phyloP scores from a whole-genome alignment of 306 rosid genomes.

The Abrus pulchellus region DNA sequence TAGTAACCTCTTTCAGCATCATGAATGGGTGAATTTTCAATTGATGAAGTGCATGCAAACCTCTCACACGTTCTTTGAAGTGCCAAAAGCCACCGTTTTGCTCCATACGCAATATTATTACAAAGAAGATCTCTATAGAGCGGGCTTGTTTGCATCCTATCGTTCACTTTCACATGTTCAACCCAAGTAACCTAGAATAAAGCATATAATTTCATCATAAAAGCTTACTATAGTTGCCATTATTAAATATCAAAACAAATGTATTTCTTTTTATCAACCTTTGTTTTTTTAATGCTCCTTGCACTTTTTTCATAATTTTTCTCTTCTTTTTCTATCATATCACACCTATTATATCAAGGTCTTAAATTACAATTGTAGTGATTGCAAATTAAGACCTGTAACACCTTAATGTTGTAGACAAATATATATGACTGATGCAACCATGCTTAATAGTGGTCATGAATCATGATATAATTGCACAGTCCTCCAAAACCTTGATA shows the following conservation, averaged over 20 bases:
- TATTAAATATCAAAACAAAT: not conserved
- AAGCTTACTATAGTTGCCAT: not conserved
- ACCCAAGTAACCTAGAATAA: constrained; percentile 67
- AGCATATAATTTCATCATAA: not conserved
- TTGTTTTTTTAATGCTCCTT: no score
- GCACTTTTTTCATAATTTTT: no score
- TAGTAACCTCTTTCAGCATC: constrained; percentile 53
- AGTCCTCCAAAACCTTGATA: no score
- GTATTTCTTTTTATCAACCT: no score
- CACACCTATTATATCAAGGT: no score
- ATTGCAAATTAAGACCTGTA: no score
- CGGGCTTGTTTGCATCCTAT: constrained; percentile 49
- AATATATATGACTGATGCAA: no score
- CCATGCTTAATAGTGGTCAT: no score
- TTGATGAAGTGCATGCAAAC: constrained; percentile 31
- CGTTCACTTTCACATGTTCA: constrained; percentile 73
- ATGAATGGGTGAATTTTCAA: constrained; percentile 19
- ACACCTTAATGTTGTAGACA: no score
- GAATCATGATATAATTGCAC: no score
- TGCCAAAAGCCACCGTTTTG: constrained; percentile 66
- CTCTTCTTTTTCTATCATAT: no score
- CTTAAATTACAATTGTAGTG: no score
- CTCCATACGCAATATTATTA: constrained; percentile 61
- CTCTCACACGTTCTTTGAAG: constrained; percentile 71
- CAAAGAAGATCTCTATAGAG: constrained; percentile 53